Evolutionary conservation across 2,329 filamentous ascomycete genomes (phyloP).

Genomic region (Rutstroemia sp.): DNA sequence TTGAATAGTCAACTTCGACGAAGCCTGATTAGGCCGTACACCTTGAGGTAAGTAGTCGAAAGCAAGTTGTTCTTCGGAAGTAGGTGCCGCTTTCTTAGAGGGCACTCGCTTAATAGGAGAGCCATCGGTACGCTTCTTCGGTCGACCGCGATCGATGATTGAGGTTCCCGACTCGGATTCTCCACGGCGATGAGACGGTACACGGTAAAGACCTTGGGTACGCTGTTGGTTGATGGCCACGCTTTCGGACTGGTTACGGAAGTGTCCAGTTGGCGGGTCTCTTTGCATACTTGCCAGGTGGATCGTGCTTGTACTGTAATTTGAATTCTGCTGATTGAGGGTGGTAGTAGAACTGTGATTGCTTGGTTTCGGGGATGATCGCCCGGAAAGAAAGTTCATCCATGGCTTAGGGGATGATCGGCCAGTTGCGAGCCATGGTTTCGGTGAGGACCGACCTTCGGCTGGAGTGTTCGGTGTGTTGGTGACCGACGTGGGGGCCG

Average conservation of each 20-base stretch:
- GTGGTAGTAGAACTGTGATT: not conserved
- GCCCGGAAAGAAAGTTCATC: conserved; percentile 5
- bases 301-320: not conserved
- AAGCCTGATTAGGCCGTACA: conserved; percentile 45
- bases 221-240: not conserved
- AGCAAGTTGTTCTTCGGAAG: conserved; percentile 42
- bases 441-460: conserved; percentile 21
- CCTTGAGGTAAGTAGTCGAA: conserved; percentile 57
- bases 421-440: conserved; percentile 13
- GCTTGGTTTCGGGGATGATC: conserved; percentile 4
- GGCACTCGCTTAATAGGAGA: conserved; percentile 31
- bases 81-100: conserved; percentile 6
- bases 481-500: conserved; percentile 17
- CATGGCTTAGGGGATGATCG: conserved; percentile 20
- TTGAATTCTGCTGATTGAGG: not conserved
- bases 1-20: conserved; percentile 36
- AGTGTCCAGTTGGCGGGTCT: conserved; percentile 14
- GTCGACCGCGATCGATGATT: conserved; percentile 55
- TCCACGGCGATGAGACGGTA: conserved; percentile 40
- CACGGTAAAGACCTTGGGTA: not conserved
- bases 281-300: not conserved
- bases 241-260: conserved; percentile 17
- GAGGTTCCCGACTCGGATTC: conserved; percentile 49
- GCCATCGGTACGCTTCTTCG: conserved; percentile 44
- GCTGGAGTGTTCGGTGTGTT: conserved; percentile 14